phyloP scores from a whole-genome alignment of 352 stramenopile genomes.

The Phytopythium sindhum region DNA sequence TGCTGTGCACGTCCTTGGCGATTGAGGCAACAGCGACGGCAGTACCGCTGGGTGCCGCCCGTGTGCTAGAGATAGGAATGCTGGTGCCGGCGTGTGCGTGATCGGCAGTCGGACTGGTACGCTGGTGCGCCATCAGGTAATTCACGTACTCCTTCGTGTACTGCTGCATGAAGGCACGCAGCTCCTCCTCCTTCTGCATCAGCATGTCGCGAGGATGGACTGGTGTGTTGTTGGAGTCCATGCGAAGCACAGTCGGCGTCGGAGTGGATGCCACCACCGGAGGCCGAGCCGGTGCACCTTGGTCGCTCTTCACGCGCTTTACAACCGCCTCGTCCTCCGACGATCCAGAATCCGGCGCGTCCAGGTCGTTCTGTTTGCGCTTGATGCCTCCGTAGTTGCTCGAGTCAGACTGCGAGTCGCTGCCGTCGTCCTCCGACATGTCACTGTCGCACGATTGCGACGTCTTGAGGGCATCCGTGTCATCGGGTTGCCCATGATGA shows the following conservation, averaged over 20 bases:
- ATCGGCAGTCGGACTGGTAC: conserved; percentile 11
- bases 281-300: not conserved
- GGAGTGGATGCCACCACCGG: not conserved
- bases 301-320: conserved; percentile 23
- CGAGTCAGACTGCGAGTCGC: conserved; percentile 48
- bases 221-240: conserved; percentile 35
- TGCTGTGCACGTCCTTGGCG: conserved; percentile 40
- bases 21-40: conserved; percentile 13
- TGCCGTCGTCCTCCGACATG: conserved; percentile 46
- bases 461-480: conserved; percentile 35
- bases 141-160: conserved; percentile 62
- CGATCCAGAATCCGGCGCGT: conserved; percentile 20
- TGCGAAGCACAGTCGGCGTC: conserved; percentile 29
- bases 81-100: not conserved
- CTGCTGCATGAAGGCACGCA: conserved; percentile 55
- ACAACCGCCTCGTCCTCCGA: conserved; percentile 25
- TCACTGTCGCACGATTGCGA: conserved; percentile 65
- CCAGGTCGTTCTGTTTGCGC: conserved; percentile 39
- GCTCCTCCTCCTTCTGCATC: conserved; percentile 39
- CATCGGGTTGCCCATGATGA: conserved; percentile 11
- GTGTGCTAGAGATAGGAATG: conserved; percentile 1
- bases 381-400: conserved; percentile 29
- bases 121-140: conserved; percentile 34
- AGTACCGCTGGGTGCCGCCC: not conserved
- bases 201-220: conserved; percentile 52